phyloP scores from a whole-genome alignment of 192 early-diverging fungal genomes.

The Geranomyces variabilis region DNA sequence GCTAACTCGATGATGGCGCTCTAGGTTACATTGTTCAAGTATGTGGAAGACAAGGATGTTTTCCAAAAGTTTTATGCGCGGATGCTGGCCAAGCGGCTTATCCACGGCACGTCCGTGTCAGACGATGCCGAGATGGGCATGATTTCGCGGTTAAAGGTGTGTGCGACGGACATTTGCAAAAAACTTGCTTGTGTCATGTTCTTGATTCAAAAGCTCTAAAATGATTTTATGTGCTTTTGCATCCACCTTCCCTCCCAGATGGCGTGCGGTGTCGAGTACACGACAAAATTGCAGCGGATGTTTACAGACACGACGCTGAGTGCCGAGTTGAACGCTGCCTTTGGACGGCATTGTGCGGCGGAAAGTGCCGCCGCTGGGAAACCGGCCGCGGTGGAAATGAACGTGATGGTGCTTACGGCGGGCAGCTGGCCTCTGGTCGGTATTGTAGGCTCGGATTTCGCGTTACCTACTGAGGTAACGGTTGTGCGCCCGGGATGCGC shows the following conservation, averaged over 20 bases:
- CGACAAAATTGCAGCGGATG: constrained; percentile 82
- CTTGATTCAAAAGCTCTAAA: too few relatives aligned
- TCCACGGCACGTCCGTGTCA: constrained; percentile 70
- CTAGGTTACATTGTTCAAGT: constrained; percentile 77
- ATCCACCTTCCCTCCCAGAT: constrained; percentile 48
- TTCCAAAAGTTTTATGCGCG: constrained; percentile 91
- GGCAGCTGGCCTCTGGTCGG: constrained; percentile 80
- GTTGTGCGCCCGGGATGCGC: too few relatives aligned
- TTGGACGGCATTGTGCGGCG: constrained; percentile 42
- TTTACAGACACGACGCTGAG: constrained; percentile 84
- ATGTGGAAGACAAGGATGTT: constrained; percentile 88
- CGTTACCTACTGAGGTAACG: constrained; percentile 49
- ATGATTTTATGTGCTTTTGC: too few relatives aligned
- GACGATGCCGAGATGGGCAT: constrained; percentile 81
- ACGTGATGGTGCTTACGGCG: constrained; percentile 73
- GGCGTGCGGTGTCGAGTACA: constrained; percentile 85
- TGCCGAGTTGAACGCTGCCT: constrained; percentile 61
- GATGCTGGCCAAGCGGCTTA: constrained; percentile 78
- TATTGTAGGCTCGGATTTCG: constrained; percentile 31
- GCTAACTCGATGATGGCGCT: too few relatives aligned
- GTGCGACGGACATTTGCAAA: constrained; percentile 48
- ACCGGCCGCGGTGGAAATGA: constrained; percentile 66
- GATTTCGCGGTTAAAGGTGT: constrained; percentile 73
- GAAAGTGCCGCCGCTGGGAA: constrained; percentile 9
- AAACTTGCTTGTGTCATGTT: too few relatives aligned